Conservation (phyloP, 805 yeast genomes). For the Candida ponderosae region DNA sequence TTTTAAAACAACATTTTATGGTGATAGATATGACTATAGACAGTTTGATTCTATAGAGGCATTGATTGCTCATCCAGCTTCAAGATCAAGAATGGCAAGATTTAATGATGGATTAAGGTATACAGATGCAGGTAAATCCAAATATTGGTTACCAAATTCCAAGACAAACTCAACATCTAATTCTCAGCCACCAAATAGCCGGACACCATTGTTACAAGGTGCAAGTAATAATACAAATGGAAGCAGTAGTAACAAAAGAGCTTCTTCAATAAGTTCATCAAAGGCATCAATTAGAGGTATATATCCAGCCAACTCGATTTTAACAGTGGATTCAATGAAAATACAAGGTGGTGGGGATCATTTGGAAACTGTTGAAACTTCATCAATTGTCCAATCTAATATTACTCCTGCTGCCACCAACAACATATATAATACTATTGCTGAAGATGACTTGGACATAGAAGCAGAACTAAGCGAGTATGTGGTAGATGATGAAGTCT, state of each 20-base stretch:
- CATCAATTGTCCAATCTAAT: background rate
- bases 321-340: background rate
- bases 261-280: background rate
- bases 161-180: background rate
- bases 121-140: constrained; percentile 66
- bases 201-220: constrained; percentile 9
- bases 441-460: background rate
- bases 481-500: constrained; percentile 26
- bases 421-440: constrained; percentile 6
- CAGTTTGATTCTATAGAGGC: constrained; percentile 79
- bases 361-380: background rate
- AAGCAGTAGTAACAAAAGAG: background rate
- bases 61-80: constrained; percentile 58
- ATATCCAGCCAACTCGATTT: background rate
- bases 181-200: constrained; percentile 3
- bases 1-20: constrained; percentile 58
- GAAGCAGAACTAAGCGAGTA: constrained; percentile 19
- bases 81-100: constrained; percentile 55
- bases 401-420: background rate
- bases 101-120: constrained; percentile 80
- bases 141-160: constrained; percentile 55
- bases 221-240: background rate
- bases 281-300: background rate
- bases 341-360: background rate
- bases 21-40: constrained; percentile 70